Base-by-base conservation (phyloP, 2,329 filamentous ascomycete genomes). In the Fusarium veterinarium region DNA sequence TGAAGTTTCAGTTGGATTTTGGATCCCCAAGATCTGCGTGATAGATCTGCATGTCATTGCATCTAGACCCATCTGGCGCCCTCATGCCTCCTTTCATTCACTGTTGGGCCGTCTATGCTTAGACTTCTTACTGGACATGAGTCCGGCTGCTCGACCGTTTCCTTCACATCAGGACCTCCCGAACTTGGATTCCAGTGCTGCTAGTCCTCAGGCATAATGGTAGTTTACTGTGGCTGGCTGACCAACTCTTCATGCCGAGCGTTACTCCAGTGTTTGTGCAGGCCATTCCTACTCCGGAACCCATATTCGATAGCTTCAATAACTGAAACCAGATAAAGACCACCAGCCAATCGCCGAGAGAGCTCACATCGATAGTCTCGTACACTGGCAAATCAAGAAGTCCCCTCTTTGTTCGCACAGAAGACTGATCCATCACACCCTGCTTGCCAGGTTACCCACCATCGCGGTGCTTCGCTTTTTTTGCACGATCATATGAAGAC, bases 201-300 rank as follows among this genome's bases (percentile, higher is more conserved):
- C 19, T 46, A 58, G 48, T 42, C 55, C 60, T 58, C 45, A 55
- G 55, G 69, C 69, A 60, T 60, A 51, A 69, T 40, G 28, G 60
- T 40, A 55, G 38, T 58, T 57, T 44, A 46, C 40, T 69, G 69
- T 72, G 69, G 69, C 69, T 72, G 60, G 69, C 69, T 72, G 64
- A 42, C 38, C 58, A 33, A 53, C 48, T 53, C 35, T 60, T 37
- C 63, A 64, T 71, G 48, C 53, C 48, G 56, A 71, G 67, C 55
- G 60, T 33, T 42, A 31, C 52, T 59, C 51, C 20, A 51, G 28
- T 51, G 20, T 40, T 42, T 41, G 40, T 28, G 13, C 44, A 51
- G 49, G 45, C 55, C 56, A 72, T 72, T 72, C 69, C 69, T 48
- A 66, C 69, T 70, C 69, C 64, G 69, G 69, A 73, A 60, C 51